Percentiles rank a stretch among this genome's conserved stretches.
Conservation (phyloP, 2,329 filamentous ascomycete genomes). For the Ceratocystis lukuohia region DNA sequence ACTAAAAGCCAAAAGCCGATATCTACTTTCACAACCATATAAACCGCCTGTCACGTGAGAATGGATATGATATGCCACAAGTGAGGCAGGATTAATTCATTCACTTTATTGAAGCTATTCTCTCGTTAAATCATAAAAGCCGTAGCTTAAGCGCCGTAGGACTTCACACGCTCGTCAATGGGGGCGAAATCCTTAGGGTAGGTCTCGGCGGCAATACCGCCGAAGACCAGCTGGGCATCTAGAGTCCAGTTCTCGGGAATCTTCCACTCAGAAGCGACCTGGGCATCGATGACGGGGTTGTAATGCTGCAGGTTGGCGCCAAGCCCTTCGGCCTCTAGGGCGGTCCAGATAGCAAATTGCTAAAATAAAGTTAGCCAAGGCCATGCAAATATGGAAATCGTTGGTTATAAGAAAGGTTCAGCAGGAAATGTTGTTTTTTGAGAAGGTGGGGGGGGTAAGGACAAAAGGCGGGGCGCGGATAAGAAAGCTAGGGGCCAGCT, state of each 20-base stretch:
- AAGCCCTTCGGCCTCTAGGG: conserved; percentile 68
- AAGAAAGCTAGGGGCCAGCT: background rate
- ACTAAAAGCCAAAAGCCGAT: too few relatives aligned
- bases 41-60: background rate
- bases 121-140: background rate
- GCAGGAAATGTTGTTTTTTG: background rate
- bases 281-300: conserved; percentile 69
- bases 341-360: conserved; percentile 69
- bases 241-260: conserved; percentile 62
- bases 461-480: background rate
- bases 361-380: conserved; percentile 21
- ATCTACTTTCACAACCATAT: background rate
- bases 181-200: conserved; percentile 52
- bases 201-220: conserved; percentile 43
- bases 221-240: conserved; percentile 75
- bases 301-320: conserved; percentile 90
- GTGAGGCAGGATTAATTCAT: background rate
- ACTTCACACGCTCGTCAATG: conserved; percentile 53
- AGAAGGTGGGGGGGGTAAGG: background rate
- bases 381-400: background rate
- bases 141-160: conserved; percentile 38
- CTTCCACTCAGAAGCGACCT: conserved; percentile 55
- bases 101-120: background rate
- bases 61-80: background rate
- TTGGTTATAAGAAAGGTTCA: too few relatives aligned